Evolutionary conservation across 768 basidiomycete genomes (phyloP).

Genomic region (Porpolomopsis calyptriformis): DNA sequence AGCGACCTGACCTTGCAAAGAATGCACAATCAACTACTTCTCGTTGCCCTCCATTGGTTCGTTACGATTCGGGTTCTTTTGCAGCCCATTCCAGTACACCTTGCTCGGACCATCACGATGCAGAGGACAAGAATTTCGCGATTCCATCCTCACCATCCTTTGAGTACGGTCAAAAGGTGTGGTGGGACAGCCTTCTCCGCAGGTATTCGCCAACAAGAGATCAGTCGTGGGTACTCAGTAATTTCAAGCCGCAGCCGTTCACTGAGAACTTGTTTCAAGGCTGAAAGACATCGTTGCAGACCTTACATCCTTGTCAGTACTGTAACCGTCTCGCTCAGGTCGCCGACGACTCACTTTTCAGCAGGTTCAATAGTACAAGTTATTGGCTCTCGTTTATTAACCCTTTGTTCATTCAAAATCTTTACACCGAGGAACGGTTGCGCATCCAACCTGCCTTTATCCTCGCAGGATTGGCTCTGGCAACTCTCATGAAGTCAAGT

Average conservation of each 20-base stretch:
- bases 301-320: constrained; percentile 40
- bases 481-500: constrained; percentile 64
- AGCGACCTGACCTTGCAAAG: neutral
- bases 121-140: constrained; percentile 23
- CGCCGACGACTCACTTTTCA: neutral
- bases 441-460: constrained; percentile 64
- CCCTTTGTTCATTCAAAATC: constrained; percentile 38
- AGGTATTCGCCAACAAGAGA: constrained; percentile 14
- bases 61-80: neutral
- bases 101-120: constrained; percentile 8
- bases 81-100: neutral
- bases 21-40: neutral
- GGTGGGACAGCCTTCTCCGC: constrained; percentile 35
- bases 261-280: constrained; percentile 18
- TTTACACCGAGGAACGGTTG: constrained; percentile 42
- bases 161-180: constrained; percentile 27
- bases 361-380: constrained; percentile 51
- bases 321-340: neutral
- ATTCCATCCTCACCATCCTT: constrained; percentile 24
- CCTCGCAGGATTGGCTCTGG: constrained; percentile 56
- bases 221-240: constrained; percentile 21
- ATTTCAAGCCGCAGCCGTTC: neutral
- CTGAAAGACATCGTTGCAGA: constrained; percentile 40
- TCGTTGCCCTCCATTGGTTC: neutral
- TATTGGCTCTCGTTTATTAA: constrained; percentile 66